A percentile compares a stretch with the other conserved stretches of the same genome.
phyloP scores from a whole-genome alignment of 805 yeast species.

The Suhomyces canberraensis region DNA sequence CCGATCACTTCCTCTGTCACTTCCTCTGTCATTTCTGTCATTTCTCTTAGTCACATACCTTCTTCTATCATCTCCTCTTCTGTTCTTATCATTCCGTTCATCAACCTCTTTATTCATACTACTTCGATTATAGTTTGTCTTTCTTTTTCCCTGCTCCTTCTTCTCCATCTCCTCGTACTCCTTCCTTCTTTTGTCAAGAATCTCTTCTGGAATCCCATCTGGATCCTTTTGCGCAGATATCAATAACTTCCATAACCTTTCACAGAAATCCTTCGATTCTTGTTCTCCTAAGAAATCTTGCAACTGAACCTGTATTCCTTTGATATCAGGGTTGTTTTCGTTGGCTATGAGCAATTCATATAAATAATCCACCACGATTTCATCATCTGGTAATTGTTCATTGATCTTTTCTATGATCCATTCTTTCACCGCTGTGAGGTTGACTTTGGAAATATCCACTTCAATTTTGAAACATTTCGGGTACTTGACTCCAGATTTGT shows the following conservation, averaged over 20 bases:
- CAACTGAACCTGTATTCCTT: conserved; percentile 41
- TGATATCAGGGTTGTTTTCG: conserved; percentile 34
- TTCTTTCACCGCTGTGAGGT: conserved; percentile 32
- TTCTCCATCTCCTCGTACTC: conserved; percentile 9
- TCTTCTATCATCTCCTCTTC: no score
- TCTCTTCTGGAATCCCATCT: conserved; percentile 44
- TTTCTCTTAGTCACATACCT: conserved; percentile 10
- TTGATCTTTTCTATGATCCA: conserved; percentile 39
- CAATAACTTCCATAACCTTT: conserved; percentile 43
- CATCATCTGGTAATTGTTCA: conserved; percentile 48
- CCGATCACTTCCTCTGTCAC: neutral
- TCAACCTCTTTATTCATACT: no score
- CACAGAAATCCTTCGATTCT: conserved; percentile 38
- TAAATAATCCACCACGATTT: conserved; percentile 44
- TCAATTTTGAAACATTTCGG: conserved; percentile 33
- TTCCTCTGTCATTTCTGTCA: conserved; percentile 4
- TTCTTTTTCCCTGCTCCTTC: conserved; percentile 5
- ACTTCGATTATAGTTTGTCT: conserved; percentile 29
- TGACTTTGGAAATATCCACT: conserved; percentile 39
- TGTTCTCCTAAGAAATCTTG: conserved; percentile 44
- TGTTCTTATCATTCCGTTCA: no score
- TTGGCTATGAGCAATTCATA: conserved; percentile 38
- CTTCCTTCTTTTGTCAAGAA: conserved; percentile 21
- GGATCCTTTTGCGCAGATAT: conserved; percentile 41
- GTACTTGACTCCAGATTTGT: conserved; percentile 19